Base-by-base conservation (phyloP, 2,329 filamentous ascomycete genomes). In the Trichoderma brevicompactum region DNA sequence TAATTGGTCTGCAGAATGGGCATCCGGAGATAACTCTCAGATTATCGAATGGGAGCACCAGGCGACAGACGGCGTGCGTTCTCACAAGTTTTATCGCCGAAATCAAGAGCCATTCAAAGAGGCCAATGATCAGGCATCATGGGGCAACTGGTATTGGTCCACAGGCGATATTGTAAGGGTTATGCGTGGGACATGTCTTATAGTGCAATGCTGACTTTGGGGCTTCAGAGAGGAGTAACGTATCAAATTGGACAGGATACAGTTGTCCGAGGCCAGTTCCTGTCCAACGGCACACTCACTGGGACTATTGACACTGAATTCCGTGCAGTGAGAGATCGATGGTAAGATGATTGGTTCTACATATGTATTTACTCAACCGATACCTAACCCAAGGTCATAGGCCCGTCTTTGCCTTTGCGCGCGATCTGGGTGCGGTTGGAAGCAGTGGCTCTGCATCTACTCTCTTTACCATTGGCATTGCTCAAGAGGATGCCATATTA, bases 331-430 rank as follows among this genome's bases (percentile, higher is more conserved):
- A 75, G 72, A 3, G 74, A 78, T 44, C 66, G 75, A 49, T 79
- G 71, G 71, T 72, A 58, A 76, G 77, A 76, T n/a, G 6, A n/a
- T 7, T 8, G 41, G 66, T 34, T 36, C 19, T 40, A 9, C 34
- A 36, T 36, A 38, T 8, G 41, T 19, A 58, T n/a, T n/a, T 6
- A 3, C n/a, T 41, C 9, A 2, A 9, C 9, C 38, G 9, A 43
- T 23, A 13, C 36, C 62, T 68, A 65, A n/a, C 2, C 40, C 7
- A 17, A 36, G 43, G 10, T 7, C 3, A 15, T 41, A 72, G 92
- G 79, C 92, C 92, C 0, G 90, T 95, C 0, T 96, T 96, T 77
- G 92, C 89, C 0, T 93, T 94, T 71, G 79, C 88, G 9, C 86
- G 88, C 65, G 82, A 87, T 55, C 84, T 92, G 62, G 80, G 79